phyloP scores from a whole-genome alignment of 257 asterid species.

The Ajuga chamaepitys region DNA sequence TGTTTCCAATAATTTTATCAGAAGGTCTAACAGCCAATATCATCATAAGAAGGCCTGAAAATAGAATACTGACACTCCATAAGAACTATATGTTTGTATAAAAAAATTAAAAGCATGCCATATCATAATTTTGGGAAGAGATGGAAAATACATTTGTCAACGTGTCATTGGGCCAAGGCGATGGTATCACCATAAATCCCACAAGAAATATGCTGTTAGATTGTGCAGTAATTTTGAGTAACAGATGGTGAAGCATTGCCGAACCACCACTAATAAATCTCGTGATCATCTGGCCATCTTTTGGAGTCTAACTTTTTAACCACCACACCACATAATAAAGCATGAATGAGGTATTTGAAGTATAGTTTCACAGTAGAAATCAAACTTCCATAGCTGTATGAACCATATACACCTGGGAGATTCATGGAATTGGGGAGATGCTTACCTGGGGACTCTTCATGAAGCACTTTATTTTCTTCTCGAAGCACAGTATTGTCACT shows the following conservation, averaged over 20 bases:
- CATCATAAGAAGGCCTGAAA: background rate
- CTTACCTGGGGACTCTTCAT: slow-evolving; percentile 61
- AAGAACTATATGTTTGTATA: background rate
- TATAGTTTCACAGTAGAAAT: background rate
- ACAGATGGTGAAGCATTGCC: background rate
- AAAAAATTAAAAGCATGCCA: background rate
- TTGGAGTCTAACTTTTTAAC: background rate
- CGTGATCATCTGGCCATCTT: slow-evolving; percentile 8
- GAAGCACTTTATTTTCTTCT: slow-evolving; percentile 46
- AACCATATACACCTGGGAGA: background rate
- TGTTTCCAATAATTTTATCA: background rate
- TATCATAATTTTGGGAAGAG: background rate
- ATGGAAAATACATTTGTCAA: background rate
- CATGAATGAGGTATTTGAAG: background rate
- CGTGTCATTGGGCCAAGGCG: background rate
- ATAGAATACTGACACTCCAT: background rate
- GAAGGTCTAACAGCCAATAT: background rate
- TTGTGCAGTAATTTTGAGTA: background rate
- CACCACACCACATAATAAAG: background rate
- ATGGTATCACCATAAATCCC: background rate
- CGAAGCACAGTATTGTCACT: slow-evolving; percentile 37
- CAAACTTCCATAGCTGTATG: background rate
- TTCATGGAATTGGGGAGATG: slow-evolving; percentile 3
- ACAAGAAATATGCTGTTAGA: background rate
- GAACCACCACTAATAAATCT: background rate